A percentile compares a stretch with the other conserved stretches of the same genome.
Conservation (phyloP, 768 basidiomycete species). For the Amanita pallidorosea region DNA sequence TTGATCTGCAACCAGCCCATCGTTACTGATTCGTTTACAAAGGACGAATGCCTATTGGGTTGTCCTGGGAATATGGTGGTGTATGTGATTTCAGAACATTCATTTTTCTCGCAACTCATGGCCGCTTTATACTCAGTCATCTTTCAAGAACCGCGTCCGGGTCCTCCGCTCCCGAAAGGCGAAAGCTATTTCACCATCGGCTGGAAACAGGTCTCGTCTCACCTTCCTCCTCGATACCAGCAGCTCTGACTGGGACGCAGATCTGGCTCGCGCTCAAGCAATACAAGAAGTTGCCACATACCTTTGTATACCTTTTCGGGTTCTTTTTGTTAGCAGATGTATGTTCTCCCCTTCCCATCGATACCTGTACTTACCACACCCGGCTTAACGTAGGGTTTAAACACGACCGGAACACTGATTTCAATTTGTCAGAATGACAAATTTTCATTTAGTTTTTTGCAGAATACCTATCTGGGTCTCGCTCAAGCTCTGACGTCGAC, state of each 20-base stretch:
- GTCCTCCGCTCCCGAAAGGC: constrained; percentile 67
- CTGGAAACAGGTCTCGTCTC: constrained; percentile 58
- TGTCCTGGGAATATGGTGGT: constrained; percentile 80
- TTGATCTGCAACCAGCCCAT: neutral
- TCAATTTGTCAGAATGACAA: constrained; percentile 73
- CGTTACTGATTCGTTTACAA: neutral
- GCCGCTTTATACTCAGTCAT: constrained; percentile 37
- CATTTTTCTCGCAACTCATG: neutral
- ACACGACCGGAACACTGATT: constrained; percentile 70
- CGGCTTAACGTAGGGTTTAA: constrained; percentile 46
- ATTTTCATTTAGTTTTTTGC: constrained; percentile 71
- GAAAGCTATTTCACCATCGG: constrained; percentile 74
- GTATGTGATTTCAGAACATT: constrained; percentile 28
- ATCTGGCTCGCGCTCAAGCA: constrained; percentile 71
- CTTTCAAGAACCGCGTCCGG: constrained; percentile 77
- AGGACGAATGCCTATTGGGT: constrained; percentile 75
- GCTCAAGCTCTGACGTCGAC: constrained; percentile 71
- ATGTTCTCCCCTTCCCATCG: constrained; percentile 12
- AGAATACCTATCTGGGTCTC: constrained; percentile 72
- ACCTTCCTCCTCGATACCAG: neutral
- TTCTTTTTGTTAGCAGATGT: constrained; percentile 78
- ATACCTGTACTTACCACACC: neutral
- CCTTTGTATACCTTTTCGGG: constrained; percentile 67
- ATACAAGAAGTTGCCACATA: constrained; percentile 70
- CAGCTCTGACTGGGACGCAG: constrained; percentile 20